Evolutionary conservation across 306 rosid species (phyloP).

Genomic region (Vigna hirtella): DNA sequence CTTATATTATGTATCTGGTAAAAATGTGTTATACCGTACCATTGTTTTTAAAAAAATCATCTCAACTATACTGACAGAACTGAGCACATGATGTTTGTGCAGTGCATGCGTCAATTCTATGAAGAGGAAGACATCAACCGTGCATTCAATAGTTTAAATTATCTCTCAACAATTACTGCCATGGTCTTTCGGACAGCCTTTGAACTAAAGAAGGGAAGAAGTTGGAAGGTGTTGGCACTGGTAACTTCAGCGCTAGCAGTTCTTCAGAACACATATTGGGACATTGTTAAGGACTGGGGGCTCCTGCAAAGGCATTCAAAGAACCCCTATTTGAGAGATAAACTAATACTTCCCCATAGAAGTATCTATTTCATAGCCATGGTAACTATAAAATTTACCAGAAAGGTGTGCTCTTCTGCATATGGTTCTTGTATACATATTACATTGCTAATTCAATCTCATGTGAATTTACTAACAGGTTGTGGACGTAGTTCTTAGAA

Average conservation of each 20-base stretch:
- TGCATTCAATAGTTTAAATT: slow-evolving; percentile 58
- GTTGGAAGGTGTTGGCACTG: slow-evolving; percentile 67
- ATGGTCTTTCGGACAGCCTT: slow-evolving; percentile 59
- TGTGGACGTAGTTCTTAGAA: slow-evolving; percentile 58
- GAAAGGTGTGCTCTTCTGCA: neutral
- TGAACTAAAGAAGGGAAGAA: slow-evolving; percentile 57
- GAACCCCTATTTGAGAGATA: slow-evolving; percentile 66
- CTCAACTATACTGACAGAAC: neutral
- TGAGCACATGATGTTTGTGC: slow-evolving; percentile 30
- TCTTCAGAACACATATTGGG: slow-evolving; percentile 60
- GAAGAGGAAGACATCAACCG: slow-evolving; percentile 54
- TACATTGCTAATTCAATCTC: slow-evolving; percentile 6
- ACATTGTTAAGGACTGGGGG: slow-evolving; percentile 69
- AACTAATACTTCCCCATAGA: slow-evolving; percentile 61
- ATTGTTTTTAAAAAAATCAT: too few species aligned
- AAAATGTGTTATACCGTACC: too few species aligned
- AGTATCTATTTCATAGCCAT: slow-evolving; percentile 63
- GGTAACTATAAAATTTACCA: slow-evolving; percentile 49
- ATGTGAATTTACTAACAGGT: slow-evolving; percentile 51
- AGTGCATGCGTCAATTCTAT: slow-evolving; percentile 65
- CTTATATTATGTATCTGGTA: too few species aligned
- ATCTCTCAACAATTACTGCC: slow-evolving; percentile 64
- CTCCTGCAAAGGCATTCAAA: slow-evolving; percentile 63
- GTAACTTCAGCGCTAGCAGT: slow-evolving; percentile 61
- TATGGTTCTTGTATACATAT: slow-evolving; percentile 1